Evolutionary conservation across 2,329 filamentous ascomycete species (phyloP).

Genomic region (Aureobasidium sp.): DNA sequence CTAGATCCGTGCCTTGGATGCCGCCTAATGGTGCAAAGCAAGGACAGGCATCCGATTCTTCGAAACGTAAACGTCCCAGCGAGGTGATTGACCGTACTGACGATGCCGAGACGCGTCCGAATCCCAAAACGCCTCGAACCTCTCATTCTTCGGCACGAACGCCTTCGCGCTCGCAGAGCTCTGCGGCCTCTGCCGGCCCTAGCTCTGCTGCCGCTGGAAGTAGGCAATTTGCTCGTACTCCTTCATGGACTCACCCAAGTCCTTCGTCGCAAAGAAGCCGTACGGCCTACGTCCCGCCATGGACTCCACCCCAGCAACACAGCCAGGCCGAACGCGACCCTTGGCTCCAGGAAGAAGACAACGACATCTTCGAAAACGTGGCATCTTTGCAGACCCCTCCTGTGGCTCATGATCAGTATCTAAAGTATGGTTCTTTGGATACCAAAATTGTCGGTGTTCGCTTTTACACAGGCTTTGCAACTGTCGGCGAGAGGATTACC

Average conservation of each 20-base stretch:
- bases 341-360: slow-evolving; percentile 21
- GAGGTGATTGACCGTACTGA: slow-evolving; percentile 13
- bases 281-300: background rate
- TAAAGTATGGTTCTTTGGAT: slow-evolving; percentile 33
- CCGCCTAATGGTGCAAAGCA: background rate
- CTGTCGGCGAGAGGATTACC: slow-evolving; percentile 47
- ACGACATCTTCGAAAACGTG: slow-evolving; percentile 25
- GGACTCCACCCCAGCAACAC: background rate
- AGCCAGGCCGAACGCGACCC: slow-evolving; percentile 13
- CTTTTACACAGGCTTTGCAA: slow-evolving; percentile 45
- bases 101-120: background rate
- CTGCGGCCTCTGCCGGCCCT: background rate
- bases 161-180: slow-evolving; percentile 2
- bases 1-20: slow-evolving; percentile 13
- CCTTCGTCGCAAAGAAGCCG: background rate
- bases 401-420: slow-evolving; percentile 20
- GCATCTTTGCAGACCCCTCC: slow-evolving; percentile 22
- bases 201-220: background rate
- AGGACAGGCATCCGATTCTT: background rate
- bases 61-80: slow-evolving; percentile 8
- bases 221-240: background rate
- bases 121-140: slow-evolving; percentile 9
- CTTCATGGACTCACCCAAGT: slow-evolving; percentile 5
- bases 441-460: slow-evolving; percentile 55
- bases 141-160: background rate